Percentiles rank a stretch among this genome's conserved stretches.
Evolutionary conservation across 2,329 filamentous ascomycete species (phyloP).

Genomic region (Sclerotinia nivalis): DNA sequence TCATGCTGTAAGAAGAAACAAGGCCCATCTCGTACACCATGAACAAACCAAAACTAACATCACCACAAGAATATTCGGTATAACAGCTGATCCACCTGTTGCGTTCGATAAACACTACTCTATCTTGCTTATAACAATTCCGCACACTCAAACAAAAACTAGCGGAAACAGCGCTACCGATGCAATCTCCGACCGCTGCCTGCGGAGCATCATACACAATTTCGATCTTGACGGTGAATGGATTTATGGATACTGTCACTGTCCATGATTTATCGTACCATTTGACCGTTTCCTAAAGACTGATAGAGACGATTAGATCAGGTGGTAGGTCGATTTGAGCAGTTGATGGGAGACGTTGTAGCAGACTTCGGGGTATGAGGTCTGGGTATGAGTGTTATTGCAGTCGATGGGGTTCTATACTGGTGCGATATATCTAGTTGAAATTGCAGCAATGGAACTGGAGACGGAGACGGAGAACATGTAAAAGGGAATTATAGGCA

Average conservation of each 20-base stretch:
- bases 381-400: background rate
- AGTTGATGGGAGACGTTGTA: background rate
- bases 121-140: background rate
- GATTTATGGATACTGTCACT: background rate
- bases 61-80: background rate
- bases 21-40: background rate
- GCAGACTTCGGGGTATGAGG: background rate
- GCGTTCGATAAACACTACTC: background rate
- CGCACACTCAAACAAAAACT: background rate
- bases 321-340: background rate
- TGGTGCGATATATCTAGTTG: background rate
- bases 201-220: background rate
- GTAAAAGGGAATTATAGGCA: background rate
- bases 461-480: background rate
- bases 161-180: background rate
- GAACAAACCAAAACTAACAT: background rate
- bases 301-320: background rate
- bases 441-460: background rate
- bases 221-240: background rate
- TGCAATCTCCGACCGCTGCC: background rate
- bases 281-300: background rate
- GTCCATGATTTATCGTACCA: background rate
- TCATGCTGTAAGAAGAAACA: too few species aligned
- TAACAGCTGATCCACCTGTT: background rate
- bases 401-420: background rate